phyloP scores from a whole-genome alignment of 108 stramenopile genomes.

The Aurantiochytrium sp. region DNA sequence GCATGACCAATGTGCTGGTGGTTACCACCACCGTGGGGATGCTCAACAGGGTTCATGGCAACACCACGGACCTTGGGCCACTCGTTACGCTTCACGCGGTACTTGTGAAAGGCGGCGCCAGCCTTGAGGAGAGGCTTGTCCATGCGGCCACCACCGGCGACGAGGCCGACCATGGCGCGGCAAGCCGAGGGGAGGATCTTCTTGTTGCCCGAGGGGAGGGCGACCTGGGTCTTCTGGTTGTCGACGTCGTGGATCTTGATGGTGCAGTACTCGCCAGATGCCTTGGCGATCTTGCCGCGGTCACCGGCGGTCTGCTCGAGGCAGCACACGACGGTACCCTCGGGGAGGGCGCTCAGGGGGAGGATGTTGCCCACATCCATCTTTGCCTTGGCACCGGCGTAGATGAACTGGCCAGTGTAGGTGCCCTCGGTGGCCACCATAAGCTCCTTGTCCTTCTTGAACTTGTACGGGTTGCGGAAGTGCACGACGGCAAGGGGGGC shows the following conservation, averaged over 20 bases:
- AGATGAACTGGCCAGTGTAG: slow-evolving; percentile 98
- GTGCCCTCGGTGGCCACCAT: slow-evolving; percentile 95
- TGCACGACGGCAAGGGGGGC: slow-evolving; percentile 95
- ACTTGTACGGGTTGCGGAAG: slow-evolving; percentile 95
- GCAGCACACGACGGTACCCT: slow-evolving; percentile 99
- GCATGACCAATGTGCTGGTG: slow-evolving; percentile 99
- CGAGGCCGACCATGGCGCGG: slow-evolving; percentile 95
- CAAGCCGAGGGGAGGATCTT: slow-evolving; percentile 84
- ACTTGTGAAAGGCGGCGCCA: slow-evolving; percentile 99
- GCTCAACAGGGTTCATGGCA: slow-evolving; percentile 99
- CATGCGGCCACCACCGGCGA: slow-evolving; percentile 98
- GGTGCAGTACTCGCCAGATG: slow-evolving; percentile 93
- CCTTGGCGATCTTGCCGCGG: slow-evolving; percentile 88
- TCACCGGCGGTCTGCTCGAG: slow-evolving; percentile 87
- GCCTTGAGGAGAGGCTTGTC: slow-evolving; percentile 99
- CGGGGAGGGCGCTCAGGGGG: slow-evolving; percentile 81
- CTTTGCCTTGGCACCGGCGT: slow-evolving; percentile 94
- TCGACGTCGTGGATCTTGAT: slow-evolving; percentile 97
- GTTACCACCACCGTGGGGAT: slow-evolving; percentile 99
- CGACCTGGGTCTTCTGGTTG: slow-evolving; percentile 93
- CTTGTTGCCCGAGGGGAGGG: slow-evolving; percentile 96
- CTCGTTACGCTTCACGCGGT: slow-evolving; percentile 99
- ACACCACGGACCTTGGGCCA: slow-evolving; percentile 99
- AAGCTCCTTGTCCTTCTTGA: slow-evolving; percentile 84
- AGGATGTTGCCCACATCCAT: slow-evolving; percentile 91